Conservation (phyloP, 257 asterid genomes). For the Solanum chaucha region DNA sequence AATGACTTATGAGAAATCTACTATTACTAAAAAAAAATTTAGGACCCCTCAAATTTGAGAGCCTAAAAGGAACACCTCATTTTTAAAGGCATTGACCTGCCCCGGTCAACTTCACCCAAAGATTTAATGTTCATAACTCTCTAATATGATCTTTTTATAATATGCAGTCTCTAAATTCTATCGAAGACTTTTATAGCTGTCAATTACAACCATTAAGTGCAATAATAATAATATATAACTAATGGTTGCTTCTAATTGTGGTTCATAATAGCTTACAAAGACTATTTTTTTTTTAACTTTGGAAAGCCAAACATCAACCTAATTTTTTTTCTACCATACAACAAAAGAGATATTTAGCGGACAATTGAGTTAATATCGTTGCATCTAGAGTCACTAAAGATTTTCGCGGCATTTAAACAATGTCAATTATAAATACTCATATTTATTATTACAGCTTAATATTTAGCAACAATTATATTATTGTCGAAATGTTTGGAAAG, state of each 20-base stretch:
- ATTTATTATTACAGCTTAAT: too few relatives aligned
- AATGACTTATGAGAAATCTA: too few relatives aligned
- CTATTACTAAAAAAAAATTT: too few relatives aligned
- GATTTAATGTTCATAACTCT: background rate
- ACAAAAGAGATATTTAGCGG: background rate
- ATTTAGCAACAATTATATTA: too few relatives aligned
- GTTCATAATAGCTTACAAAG: background rate
- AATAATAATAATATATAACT: too few relatives aligned
- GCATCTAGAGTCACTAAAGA: too few relatives aligned
- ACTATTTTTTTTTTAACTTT: background rate
- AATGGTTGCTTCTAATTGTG: background rate
- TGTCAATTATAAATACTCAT: background rate
- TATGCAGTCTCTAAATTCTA: background rate
- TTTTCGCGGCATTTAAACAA: rapidly evolving
- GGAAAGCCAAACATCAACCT: background rate
- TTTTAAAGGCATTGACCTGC: too few relatives aligned
- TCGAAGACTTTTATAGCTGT: background rate
- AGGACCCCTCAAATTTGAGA: too few relatives aligned
- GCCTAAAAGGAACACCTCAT: too few relatives aligned
- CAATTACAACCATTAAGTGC: background rate
- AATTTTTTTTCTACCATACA: background rate
- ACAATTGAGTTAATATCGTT: background rate
- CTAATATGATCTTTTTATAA: background rate
- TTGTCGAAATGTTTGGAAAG: conserved; percentile 10
- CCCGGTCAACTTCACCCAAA: background rate